Conservation (phyloP, 1,284 basidiomycete species). For the Trametes polyzona region DNA sequence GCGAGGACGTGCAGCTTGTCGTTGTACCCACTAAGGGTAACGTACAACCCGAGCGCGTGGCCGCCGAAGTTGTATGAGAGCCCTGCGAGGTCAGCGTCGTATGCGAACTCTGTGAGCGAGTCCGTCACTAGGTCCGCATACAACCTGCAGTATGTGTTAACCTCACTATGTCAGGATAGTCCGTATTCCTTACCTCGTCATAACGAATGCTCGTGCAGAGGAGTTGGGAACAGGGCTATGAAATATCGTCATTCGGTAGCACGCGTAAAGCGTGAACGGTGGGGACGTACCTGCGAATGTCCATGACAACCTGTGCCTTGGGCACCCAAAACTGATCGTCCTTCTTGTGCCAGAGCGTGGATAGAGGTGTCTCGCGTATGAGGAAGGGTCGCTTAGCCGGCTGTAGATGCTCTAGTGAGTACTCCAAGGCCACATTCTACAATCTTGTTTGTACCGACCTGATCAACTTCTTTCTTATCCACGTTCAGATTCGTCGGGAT, state of each 20-base stretch:
- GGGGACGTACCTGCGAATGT: slow-evolving; percentile 63
- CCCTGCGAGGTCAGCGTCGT: slow-evolving; percentile 93
- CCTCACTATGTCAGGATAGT: slow-evolving; percentile 7
- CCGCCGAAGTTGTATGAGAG: slow-evolving; percentile 78
- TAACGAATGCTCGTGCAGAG: slow-evolving; percentile 60
- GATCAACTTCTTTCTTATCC: slow-evolving; percentile 65
- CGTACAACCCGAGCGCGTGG: slow-evolving; percentile 69
- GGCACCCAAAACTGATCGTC: slow-evolving; percentile 96
- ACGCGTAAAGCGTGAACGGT: neutral
- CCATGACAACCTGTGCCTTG: slow-evolving; percentile 75
- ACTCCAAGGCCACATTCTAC: too few relatives aligned
- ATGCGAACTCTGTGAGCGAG: slow-evolving; percentile 88
- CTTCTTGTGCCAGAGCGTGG: slow-evolving; percentile 92
- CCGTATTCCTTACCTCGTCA: slow-evolving; percentile 58
- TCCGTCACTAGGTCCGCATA: slow-evolving; percentile 89
- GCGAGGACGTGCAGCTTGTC: slow-evolving; percentile 89
- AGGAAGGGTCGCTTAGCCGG: slow-evolving; percentile 77
- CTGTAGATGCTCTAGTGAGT: slow-evolving; percentile 41
- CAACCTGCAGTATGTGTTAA: too few relatives aligned
- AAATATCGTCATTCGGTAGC: neutral
- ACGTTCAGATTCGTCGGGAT: slow-evolving; percentile 89
- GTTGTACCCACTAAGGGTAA: slow-evolving; percentile 88
- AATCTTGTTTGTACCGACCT: slow-evolving; percentile 44
- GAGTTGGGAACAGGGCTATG: slow-evolving; percentile 56
- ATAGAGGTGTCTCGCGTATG: slow-evolving; percentile 72